Conservation (phyloP, 345 rosid genomes). For the Acer yangbiense region DNA sequence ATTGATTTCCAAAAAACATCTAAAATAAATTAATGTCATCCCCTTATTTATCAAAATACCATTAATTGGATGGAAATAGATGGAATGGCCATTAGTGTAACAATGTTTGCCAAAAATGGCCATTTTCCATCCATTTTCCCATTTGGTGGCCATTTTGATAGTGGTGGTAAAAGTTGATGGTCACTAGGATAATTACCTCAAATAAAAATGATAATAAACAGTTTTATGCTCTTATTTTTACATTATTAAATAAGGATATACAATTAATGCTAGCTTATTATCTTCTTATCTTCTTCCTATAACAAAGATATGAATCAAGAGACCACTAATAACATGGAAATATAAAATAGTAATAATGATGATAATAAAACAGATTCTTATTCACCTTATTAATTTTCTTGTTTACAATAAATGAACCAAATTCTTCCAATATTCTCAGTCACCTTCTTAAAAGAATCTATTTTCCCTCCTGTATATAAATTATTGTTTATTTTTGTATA, state of each 20-base stretch:
- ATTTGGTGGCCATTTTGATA: too few species aligned
- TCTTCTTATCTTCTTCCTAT: background rate
- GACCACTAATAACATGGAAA: background rate
- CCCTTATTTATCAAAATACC: too few species aligned
- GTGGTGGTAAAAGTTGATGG: too few species aligned
- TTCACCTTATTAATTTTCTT: background rate
- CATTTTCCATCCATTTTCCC: too few species aligned
- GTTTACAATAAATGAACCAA: constrained; percentile 18
- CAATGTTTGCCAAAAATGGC: too few species aligned
- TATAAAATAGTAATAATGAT: background rate
- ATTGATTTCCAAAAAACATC: too few species aligned
- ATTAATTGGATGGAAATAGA: too few species aligned
- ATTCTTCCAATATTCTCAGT: background rate
- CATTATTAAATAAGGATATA: background rate
- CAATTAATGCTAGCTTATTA: background rate
- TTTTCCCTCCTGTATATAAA: background rate
- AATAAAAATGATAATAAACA: background rate
- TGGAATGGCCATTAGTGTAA: too few species aligned
- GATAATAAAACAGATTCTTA: background rate
- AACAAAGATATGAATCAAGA: background rate
- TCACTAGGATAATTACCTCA: too few species aligned
- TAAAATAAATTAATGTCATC: too few species aligned
- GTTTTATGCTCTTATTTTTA: background rate
- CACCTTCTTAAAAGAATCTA: background rate
- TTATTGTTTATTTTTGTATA: background rate